Base-by-base conservation (phyloP, 2,329 filamentous ascomycete genomes). In the Huntiella moniliformis region DNA sequence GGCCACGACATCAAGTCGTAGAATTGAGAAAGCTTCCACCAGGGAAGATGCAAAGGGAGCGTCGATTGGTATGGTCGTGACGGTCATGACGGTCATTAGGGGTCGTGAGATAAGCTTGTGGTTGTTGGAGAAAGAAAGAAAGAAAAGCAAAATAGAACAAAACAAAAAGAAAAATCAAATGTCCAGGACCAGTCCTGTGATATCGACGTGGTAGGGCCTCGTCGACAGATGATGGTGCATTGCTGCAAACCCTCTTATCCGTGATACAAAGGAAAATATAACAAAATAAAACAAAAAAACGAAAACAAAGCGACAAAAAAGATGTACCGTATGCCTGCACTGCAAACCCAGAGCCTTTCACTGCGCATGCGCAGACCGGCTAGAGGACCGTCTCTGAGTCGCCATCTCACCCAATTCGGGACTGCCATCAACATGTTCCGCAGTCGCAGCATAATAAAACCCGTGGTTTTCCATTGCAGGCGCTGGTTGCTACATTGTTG, bases 401-500 rank as follows among this genome's bases (percentile, higher is more conserved):
- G 22, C 22, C 22, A 28, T 28, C 22, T 28, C 22, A 28, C 22
- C 22, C 22, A 28, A 6, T 28, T 28, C 22, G 22, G 7, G 22
- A 28, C 22, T 28, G 22, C 22, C 22, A 28, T 28, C 22, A 28
- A 28, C 7, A 28, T 10, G 22, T 7, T 28, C 22, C 7, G 22
- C 22, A 28, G 22, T 28, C 22, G 22, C 22, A 28, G 22, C 22
- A 28, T 28, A 28, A 28, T 28, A 39, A 15, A 11, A 18, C 16
- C 22, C 22, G 38, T 22, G 28, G 37, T 28, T 61, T 57, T 60
- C 62, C 58, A 63, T 60, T 57, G 59, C 61, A 52, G 64, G 58
- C 59, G 63, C 57, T 74, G 70, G 63, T 74, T 73, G 70, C 82
- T 82, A 95, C 69, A 93, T 93, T 53, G 80, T 86, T 52, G 83